phyloP scores from a whole-genome alignment of 148 eudicot genomes.

The Fallopia convolvulus region DNA sequence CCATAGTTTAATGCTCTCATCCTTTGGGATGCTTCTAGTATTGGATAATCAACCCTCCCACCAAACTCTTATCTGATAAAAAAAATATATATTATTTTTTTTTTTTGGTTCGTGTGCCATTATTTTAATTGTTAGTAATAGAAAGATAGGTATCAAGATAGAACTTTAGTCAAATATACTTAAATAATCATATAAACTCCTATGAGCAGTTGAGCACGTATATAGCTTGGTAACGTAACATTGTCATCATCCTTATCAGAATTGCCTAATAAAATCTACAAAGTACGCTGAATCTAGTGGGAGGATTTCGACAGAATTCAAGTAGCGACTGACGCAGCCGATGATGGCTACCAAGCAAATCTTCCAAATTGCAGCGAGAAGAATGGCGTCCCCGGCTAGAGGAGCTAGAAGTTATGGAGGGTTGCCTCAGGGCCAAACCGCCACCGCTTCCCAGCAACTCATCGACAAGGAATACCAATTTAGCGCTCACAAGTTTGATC shows the following conservation, averaged over 20 bases:
- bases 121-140: too few relatives aligned
- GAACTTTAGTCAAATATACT: too few relatives aligned
- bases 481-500: slow-evolving; percentile 74
- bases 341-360: background rate
- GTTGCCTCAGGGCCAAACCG: slow-evolving; percentile 28
- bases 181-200: too few relatives aligned
- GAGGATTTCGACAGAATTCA: background rate
- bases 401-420: slow-evolving; percentile 26
- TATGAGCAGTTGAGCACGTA: background rate
- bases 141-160: too few relatives aligned
- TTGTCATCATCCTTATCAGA: background rate
- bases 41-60: too few relatives aligned
- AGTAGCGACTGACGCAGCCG: background rate
- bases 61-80: too few relatives aligned
- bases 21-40: too few relatives aligned
- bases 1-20: too few relatives aligned
- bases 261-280: background rate
- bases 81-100: too few relatives aligned
- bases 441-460: slow-evolving; percentile 55
- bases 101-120: too few relatives aligned
- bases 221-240: background rate
- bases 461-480: slow-evolving; percentile 52
- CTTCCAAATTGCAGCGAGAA: slow-evolving; percentile 9
- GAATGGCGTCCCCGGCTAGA: background rate
- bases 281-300: background rate